Evolutionary conservation across 805 yeast genomes (phyloP), one percentile per base, ranked within the genome.

Genomic region (Lipomyces starkeyi): DNA sequence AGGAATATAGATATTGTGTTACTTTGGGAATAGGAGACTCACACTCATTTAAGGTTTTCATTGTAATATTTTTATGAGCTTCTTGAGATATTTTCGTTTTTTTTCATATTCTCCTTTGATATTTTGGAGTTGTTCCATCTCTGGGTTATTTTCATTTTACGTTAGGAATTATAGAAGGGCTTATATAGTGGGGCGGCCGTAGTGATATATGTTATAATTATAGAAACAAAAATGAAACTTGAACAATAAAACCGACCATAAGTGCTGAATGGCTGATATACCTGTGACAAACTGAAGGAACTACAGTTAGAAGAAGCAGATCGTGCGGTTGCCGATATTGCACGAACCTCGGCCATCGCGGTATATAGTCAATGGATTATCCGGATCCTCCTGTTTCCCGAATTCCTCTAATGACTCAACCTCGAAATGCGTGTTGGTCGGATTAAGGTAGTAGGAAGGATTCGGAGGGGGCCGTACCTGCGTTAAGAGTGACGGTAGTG

Each of bases 271-370:
- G 27, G 27, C 27, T 25, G 27, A 25, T 25, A 2, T 25, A 25
- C 27, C 27, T 60, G 53, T 13, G 61, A 29, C 20, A 53, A 59
- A 3, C 64, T 54, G 65, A 63, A 69, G 5, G 58, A 49, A 63
- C n/a, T n/a, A n/a, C n/a, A n/a, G n/a, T n/a, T n/a, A 58, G 37
- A 69, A 69, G 6, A 63, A 37, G 59, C 61, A 67, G 58, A 68
- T 59, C 8, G 71, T 67, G 65, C 67, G 67, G 59, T 69, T 67
- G 40, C 20, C 9, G 29, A 69, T 47, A 22, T 64, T 25, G 63
- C 72, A 69, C 3, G 66, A 61, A 22, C 72, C 72, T 20, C 71
- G 71, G 25, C 68, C 71, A 52, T 69, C 72, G 52, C 72, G 68
- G 58, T 63, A 69, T 17, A 67, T 34, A 27, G 22, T 5, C 64